These are phyloP conservation scores for Pseudogymnoascus pannorum DNA, from an alignment of 2,329 filamentous ascomycete species.

Conservation along the genomic window DNA sequence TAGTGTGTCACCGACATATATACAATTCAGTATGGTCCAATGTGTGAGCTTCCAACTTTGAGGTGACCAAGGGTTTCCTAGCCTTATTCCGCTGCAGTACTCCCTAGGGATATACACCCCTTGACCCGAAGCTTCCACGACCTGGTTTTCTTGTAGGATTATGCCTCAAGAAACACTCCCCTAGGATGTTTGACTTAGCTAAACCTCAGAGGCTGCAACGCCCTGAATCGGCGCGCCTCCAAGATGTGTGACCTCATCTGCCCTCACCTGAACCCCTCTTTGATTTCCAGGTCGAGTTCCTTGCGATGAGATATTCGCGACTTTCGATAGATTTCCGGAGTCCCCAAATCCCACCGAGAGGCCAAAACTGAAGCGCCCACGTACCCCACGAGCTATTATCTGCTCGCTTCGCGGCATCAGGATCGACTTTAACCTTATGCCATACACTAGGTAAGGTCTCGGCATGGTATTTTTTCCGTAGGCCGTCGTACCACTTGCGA, in stretches of 20 bases:
- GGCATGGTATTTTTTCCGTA: constrained; percentile 58
- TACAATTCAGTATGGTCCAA: background rate
- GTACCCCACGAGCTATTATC: constrained; percentile 37
- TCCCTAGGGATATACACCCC: background rate
- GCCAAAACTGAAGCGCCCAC: constrained; percentile 33
- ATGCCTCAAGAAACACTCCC: too few relatives aligned
- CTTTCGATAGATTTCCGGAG: constrained; percentile 53
- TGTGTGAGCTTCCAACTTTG: background rate
- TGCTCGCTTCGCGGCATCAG: constrained; percentile 37
- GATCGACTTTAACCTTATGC: constrained; percentile 59
- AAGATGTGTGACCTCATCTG: background rate
- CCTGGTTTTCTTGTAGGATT: too few relatives aligned
- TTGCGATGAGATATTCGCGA: constrained; percentile 27
- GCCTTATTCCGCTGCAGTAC: background rate
- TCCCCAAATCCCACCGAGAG: constrained; percentile 52
- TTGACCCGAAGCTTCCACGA: background rate
- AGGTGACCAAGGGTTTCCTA: background rate
- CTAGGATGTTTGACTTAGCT: background rate
- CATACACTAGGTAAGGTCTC: constrained; percentile 57
- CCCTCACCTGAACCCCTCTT: background rate
- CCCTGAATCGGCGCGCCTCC: background rate
- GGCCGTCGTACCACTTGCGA: constrained; percentile 50
- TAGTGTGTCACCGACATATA: background rate
- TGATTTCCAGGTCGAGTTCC: constrained; percentile 22
- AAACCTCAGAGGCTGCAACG: background rate